Base-by-base conservation (phyloP, 495 filamentous ascomycete genomes). In the Penicillium angulare region DNA sequence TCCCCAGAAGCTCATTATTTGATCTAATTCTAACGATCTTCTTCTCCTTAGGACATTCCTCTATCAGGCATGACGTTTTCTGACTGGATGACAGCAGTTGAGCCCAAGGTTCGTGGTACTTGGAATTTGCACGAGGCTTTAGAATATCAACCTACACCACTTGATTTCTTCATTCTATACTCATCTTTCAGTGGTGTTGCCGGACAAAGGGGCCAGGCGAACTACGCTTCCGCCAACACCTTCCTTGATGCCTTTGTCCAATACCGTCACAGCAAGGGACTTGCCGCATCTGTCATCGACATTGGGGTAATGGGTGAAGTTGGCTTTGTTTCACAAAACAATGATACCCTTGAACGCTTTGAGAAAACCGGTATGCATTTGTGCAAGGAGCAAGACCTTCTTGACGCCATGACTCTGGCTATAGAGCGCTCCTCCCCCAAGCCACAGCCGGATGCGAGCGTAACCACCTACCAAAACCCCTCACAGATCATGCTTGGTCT, bases 81-180 rank as follows among this genome's bases (percentile, higher is more conserved):
- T 1, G 41, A 40, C 5, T 52, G 49, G 49, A 3, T 1, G 12
- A 20, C 20, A 6, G 31, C 23, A 2, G 23, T 46, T 12, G 21
- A n/a, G 1, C n/a, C 34, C 13, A 53, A 53, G 16, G 50, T 53
- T 7, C n/a, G 33, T 3, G 50, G 50, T 5, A 34, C 50, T 10
- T 42, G 26, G 43, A 53, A 53, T 15, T 27, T 53, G 10, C 50
- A 53, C 35, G 24, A 53, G 4, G 50, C 43, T 8, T n/a, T 41
- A 3, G 3, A 16, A 8, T 10, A 29, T 36, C 38, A 23, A n/a
- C 15, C n/a, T 16, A 8, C 6, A 20, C 16, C 17, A 10, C 44
- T 47, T 7, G 43, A 53, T 20, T 53, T 53, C 27, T 53, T 53
- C 16, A n/a, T 53, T 13, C 12, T 38, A 8, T 42, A 42, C n/a